Percentiles rank a stretch among this genome's conserved stretches.
These are phyloP conservation scores for Castanospermum australe DNA, from an alignment of 306 rosid species.

Conservation along the genomic window DNA sequence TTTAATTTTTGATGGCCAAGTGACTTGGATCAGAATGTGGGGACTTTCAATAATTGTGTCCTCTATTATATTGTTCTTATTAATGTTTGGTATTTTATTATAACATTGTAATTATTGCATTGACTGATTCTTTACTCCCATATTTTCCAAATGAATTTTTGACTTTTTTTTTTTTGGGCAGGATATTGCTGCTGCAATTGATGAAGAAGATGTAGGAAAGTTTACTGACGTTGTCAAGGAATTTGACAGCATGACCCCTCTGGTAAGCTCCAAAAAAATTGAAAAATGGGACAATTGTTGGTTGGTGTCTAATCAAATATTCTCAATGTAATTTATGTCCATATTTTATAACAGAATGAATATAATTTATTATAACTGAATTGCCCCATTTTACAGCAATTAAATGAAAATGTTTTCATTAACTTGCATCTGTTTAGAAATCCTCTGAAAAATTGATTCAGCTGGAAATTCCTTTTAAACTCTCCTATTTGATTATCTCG, in stretches of 20 bases:
- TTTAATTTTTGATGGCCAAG: background rate
- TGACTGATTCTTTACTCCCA: background rate
- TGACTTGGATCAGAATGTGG: background rate
- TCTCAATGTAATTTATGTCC: background rate
- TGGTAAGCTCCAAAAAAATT: slow-evolving; percentile 50
- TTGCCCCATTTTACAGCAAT: background rate
- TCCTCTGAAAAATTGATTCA: background rate
- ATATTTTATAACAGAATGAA: background rate
- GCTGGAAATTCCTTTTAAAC: too few relatives aligned
- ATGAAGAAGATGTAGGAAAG: slow-evolving; percentile 80
- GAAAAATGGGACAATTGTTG: background rate
- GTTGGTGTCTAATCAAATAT: background rate
- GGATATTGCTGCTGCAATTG: slow-evolving; percentile 82
- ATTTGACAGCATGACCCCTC: slow-evolving; percentile 91
- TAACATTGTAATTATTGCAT: background rate
- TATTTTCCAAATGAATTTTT: background rate
- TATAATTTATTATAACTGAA: background rate
- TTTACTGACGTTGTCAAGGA: slow-evolving; percentile 91
- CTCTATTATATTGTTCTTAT: background rate
- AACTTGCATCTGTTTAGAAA: background rate
- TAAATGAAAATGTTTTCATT: background rate
- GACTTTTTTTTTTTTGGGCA: slow-evolving; percentile 15
- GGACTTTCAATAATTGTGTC: background rate
- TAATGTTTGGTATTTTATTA: background rate
- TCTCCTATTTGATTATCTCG: too few relatives aligned